Percentiles rank a stretch among this genome's conserved stretches.
These are phyloP conservation scores for Ogataea populi-albae DNA, from an alignment of 805 yeast species.

Conservation along the genomic window DNA sequence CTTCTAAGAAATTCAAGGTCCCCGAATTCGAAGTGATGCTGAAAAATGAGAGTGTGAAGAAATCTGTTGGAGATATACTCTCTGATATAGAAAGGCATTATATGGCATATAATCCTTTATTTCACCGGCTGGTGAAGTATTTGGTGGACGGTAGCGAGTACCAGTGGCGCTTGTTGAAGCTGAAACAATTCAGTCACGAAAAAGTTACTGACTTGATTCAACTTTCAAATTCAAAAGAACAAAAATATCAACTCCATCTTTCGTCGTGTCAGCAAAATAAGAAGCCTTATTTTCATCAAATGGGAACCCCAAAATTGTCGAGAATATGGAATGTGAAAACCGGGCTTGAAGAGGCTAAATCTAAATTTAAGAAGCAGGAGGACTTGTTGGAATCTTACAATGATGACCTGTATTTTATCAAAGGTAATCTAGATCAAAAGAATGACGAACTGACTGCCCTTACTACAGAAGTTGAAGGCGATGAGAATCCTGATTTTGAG, in stretches of 20 bases:
- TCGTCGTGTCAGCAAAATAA: constrained; percentile 9
- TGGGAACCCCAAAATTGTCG: constrained; percentile 31
- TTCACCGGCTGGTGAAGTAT: constrained; percentile 15
- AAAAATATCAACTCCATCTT: constrained; percentile 24
- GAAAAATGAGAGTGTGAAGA: constrained; percentile 12
- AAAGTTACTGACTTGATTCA: constrained; percentile 13
- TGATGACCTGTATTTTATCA: constrained; percentile 29
- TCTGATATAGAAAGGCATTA: constrained; percentile 24
- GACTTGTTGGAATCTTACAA: constrained; percentile 24
- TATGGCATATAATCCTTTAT: constrained; percentile 9
- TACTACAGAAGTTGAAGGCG: background rate
- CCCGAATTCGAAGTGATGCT: constrained; percentile 22
- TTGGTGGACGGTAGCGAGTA: constrained; percentile 18
- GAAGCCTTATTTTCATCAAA: constrained; percentile 21
- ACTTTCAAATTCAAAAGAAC: constrained; percentile 19
- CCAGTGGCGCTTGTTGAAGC: constrained; percentile 29
- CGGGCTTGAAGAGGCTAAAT: constrained; percentile 19
- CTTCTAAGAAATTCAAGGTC: constrained; percentile 22
- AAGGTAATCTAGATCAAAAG: constrained; percentile 20
- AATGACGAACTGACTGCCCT: constrained; percentile 3
- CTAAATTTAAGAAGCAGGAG: constrained; percentile 8
- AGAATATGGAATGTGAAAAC: constrained; percentile 28
- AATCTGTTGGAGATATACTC: constrained; percentile 15
- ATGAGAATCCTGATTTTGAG: constrained; percentile 1
- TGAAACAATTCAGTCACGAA: constrained; percentile 29